These are phyloP conservation scores for Daldinia sp. DNA, from an alignment of 2,329 filamentous ascomycete species.

Conservation along the genomic window DNA sequence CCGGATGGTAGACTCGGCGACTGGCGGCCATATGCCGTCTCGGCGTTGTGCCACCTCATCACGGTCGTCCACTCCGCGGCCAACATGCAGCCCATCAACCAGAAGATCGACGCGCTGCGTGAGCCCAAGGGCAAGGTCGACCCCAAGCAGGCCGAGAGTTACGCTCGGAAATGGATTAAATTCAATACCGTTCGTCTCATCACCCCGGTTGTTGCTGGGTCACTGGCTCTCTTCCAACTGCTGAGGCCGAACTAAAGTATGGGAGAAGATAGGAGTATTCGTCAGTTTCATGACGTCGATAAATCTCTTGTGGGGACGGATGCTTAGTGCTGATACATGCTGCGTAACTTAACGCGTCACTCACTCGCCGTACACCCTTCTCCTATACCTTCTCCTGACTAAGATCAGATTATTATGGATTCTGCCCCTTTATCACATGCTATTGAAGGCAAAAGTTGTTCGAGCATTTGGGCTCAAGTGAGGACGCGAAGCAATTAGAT, in stretches of 20 bases:
- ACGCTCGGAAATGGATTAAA: slow-evolving; percentile 53
- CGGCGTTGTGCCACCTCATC: slow-evolving; percentile 59
- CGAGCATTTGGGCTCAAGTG: neutral
- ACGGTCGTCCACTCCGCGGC: slow-evolving; percentile 62
- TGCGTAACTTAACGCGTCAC: neutral
- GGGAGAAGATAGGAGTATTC: neutral
- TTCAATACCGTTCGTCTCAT: slow-evolving; percentile 53
- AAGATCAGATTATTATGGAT: neutral
- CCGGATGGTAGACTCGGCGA: slow-evolving; percentile 51
- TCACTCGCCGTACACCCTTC: neutral
- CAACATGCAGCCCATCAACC: slow-evolving; percentile 65
- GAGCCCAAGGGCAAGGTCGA: slow-evolving; percentile 45
- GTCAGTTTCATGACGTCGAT: neutral
- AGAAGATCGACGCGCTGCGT: slow-evolving; percentile 58
- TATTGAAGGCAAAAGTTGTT: neutral
- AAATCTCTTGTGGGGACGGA: neutral
- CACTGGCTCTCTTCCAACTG: slow-evolving; percentile 52
- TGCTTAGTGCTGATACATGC: neutral
- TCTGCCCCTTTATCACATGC: neutral
- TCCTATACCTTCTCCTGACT: neutral
- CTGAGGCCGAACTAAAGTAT: slow-evolving; percentile 41
- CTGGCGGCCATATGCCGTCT: slow-evolving; percentile 59
- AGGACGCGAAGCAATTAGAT: neutral
- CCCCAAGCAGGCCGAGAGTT: slow-evolving; percentile 49
- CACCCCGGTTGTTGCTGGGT: slow-evolving; percentile 53